Conservation (phyloP, 2,329 filamentous ascomycete genomes). For the Hypoxylon rubiginosum region DNA sequence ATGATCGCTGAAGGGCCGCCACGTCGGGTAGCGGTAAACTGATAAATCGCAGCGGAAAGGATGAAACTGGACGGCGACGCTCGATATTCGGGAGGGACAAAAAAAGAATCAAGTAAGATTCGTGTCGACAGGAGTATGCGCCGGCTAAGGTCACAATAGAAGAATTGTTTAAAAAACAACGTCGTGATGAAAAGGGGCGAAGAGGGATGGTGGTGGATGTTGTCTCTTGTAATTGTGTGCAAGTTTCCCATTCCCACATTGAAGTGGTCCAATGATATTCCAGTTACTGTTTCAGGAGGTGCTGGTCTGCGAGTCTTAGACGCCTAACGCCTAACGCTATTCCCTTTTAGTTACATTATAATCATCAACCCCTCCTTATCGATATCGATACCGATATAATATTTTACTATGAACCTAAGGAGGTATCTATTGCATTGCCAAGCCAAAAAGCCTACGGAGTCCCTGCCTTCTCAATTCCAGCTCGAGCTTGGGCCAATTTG, state of each 20-base stretch:
- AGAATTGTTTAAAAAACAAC: constrained; percentile 23
- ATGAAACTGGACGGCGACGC: constrained; percentile 11
- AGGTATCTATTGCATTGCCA: no score
- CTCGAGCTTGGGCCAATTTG: background rate
- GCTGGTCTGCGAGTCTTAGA: constrained; percentile 17
- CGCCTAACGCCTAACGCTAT: constrained; percentile 37
- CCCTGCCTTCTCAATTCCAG: background rate
- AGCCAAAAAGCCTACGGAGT: no score
- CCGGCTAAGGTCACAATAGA: constrained; percentile 16
- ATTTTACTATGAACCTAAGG: background rate
- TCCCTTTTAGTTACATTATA: constrained; percentile 12
- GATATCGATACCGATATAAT: constrained; percentile 15
- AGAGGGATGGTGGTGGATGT: constrained; percentile 23
- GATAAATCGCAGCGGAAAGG: constrained; percentile 17
- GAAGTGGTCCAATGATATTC: constrained; percentile 40
- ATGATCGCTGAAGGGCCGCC: constrained; percentile 56
- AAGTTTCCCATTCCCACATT: constrained; percentile 46
- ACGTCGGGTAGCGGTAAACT: constrained; percentile 37
- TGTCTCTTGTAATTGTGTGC: constrained; percentile 29
- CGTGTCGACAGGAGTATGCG: constrained; percentile 11
- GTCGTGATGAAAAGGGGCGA: constrained; percentile 31
- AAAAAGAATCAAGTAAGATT: constrained; percentile 13
- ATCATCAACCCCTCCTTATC: constrained; percentile 10
- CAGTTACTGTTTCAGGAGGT: constrained; percentile 43
- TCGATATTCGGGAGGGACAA: constrained; percentile 1